Percentiles rank a stretch among this genome's conserved stretches.
These are phyloP conservation scores for Orbilia blumenaviensis DNA, from an alignment of 2,329 filamentous ascomycete species.

Conservation along the genomic window DNA sequence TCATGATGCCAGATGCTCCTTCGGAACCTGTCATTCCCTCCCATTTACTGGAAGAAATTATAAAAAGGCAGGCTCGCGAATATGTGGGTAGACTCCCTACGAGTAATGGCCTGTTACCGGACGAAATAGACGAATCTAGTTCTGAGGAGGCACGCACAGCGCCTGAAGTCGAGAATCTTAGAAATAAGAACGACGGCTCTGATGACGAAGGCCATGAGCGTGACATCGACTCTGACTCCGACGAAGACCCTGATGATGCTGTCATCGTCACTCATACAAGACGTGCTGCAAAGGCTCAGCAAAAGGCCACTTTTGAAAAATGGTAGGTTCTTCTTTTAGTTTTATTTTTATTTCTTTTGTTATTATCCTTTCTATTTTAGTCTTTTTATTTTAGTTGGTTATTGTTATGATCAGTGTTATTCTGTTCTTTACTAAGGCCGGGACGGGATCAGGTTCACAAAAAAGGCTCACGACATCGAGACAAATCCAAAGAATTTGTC, in stretches of 20 bases:
- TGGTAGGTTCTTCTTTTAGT: conserved; percentile 22
- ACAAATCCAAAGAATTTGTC: conserved; percentile 21
- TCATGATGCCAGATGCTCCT: conserved; percentile 26
- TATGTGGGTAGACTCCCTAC: conserved; percentile 21
- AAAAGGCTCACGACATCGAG: conserved; percentile 17
- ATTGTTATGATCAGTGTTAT: too few relatives aligned
- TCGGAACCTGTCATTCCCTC: background rate
- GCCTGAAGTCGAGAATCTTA: background rate
- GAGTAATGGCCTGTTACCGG: background rate
- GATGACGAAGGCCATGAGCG: conserved; percentile 15
- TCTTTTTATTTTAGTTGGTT: too few relatives aligned
- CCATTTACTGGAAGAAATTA: conserved; percentile 2
- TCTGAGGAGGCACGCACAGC: background rate
- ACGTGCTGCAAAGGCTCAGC: conserved; percentile 28
- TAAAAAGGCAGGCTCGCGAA: conserved; percentile 5
- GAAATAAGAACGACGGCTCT: background rate
- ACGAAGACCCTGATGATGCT: conserved; percentile 25
- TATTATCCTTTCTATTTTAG: too few relatives aligned
- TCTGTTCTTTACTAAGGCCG: background rate
- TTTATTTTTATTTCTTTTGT: too few relatives aligned
- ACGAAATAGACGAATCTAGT: background rate
- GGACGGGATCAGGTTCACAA: conserved; percentile 13
- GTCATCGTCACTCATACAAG: conserved; percentile 1
- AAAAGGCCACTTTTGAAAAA: conserved; percentile 42
- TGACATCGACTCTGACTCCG: conserved; percentile 24